phyloP scores from a whole-genome alignment of 1,139 yeast genomes.

The Ashbya aceris region DNA sequence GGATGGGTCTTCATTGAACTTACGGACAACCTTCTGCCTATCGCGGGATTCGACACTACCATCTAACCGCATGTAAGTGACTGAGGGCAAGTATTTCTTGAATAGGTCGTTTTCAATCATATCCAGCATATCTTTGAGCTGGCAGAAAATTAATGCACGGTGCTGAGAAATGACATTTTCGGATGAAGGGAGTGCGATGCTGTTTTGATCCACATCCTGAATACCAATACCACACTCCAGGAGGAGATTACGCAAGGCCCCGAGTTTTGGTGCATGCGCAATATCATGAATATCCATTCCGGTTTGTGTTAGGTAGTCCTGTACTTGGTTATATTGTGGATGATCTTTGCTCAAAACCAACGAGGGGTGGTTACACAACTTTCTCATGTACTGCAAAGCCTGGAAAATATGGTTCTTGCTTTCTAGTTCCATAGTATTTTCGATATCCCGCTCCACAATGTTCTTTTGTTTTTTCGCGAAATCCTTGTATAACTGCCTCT shows the following conservation, averaged over 20 bases:
- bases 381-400: slow-evolving; percentile 94
- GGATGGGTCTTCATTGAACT: slow-evolving; percentile 93
- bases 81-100: slow-evolving; percentile 77
- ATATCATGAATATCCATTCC: slow-evolving; percentile 60
- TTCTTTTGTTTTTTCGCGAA: slow-evolving; percentile 83
- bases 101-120: slow-evolving; percentile 87
- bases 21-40: slow-evolving; percentile 83
- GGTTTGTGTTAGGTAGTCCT: slow-evolving; percentile 47
- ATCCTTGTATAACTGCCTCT: slow-evolving; percentile 77
- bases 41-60: slow-evolving; percentile 91
- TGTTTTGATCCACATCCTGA: slow-evolving; percentile 38
- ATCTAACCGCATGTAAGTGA: slow-evolving; percentile 89
- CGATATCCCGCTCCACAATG: slow-evolving; percentile 57
- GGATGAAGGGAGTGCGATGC: slow-evolving; percentile 39
- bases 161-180: slow-evolving; percentile 84
- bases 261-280: slow-evolving; percentile 81
- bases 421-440: slow-evolving; percentile 34
- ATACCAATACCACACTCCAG: slow-evolving; percentile 92
- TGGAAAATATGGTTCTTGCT: slow-evolving; percentile 92
- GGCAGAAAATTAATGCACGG: slow-evolving; percentile 92
- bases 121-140: slow-evolving; percentile 94
- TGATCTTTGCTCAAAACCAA: slow-evolving; percentile 78
- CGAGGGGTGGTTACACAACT: slow-evolving; percentile 93
- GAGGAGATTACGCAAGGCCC: slow-evolving; percentile 72
- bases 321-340: slow-evolving; percentile 69